Percentiles rank a stretch among this genome's conserved stretches.
phyloP scores from a whole-genome alignment of 352 stramenopile species.

The Phytophthora ohioensis region DNA sequence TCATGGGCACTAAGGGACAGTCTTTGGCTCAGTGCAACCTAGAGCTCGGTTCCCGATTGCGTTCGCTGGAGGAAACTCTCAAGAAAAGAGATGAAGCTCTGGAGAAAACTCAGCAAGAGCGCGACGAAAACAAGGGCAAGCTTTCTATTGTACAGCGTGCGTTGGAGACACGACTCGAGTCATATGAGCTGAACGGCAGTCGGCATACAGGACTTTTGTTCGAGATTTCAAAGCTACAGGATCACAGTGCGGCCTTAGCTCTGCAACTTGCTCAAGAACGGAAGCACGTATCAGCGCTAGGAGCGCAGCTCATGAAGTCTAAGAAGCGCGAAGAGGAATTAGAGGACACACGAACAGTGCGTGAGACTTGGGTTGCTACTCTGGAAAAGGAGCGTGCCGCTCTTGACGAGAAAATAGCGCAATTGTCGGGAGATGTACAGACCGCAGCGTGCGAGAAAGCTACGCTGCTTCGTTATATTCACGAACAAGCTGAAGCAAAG shows the following conservation, averaged over 20 bases:
- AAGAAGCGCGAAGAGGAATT: slow-evolving; percentile 49
- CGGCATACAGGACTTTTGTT: slow-evolving; percentile 81
- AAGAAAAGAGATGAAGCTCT: slow-evolving; percentile 38
- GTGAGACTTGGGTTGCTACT: slow-evolving; percentile 57
- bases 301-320: slow-evolving; percentile 39
- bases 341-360: slow-evolving; percentile 62
- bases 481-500: slow-evolving; percentile 77
- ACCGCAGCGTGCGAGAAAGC: slow-evolving; percentile 76
- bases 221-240: slow-evolving; percentile 78
- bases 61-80: slow-evolving; percentile 47
- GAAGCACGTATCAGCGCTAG: slow-evolving; percentile 44
- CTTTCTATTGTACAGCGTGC: slow-evolving; percentile 76
- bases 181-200: slow-evolving; percentile 71
- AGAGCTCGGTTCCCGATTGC: slow-evolving; percentile 57
- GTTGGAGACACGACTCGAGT: slow-evolving; percentile 74
- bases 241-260: slow-evolving; percentile 66
- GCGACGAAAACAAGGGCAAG: slow-evolving; percentile 58
- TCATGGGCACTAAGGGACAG: slow-evolving; percentile 73
- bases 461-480: slow-evolving; percentile 78
- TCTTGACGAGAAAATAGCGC: slow-evolving; percentile 56
- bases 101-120: slow-evolving; percentile 35
- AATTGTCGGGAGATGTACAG: slow-evolving; percentile 52
- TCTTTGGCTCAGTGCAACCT: slow-evolving; percentile 74
- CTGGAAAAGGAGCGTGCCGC: slow-evolving; percentile 64
- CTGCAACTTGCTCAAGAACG: slow-evolving; percentile 72